Base-by-base conservation (phyloP, 2,329 filamentous ascomycete species). In the Apiospora rasikravindrae region DNA sequence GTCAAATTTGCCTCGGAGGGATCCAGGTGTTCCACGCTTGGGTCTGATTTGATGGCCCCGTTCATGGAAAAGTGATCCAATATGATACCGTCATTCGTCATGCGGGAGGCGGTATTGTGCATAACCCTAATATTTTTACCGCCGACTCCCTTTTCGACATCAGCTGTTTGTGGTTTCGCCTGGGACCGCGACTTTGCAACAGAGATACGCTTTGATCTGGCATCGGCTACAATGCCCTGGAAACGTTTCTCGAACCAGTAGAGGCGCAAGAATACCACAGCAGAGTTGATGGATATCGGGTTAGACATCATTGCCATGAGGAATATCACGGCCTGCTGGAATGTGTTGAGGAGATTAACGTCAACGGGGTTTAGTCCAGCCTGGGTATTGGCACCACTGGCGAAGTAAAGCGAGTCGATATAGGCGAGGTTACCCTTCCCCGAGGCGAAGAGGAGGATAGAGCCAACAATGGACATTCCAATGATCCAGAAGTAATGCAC, bases 161-260 rank as follows among this genome's bases (percentile, higher is more conserved):
- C 82, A 40, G 33, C 14, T 13, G 83, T 74, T 67, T 90, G 87
- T 11, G 79, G 75, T 47, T 80, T 81, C 2, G 84, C 78, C 72
- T 86, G 83, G 80, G 92, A 83, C 83, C 90, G 83, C 79, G 93
- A 84, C 85, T 91, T 85, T 82, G 87, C 84, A n/a, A 92, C 82
- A 47, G 88, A 92, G 70, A 88, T 87, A 70, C 95, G 90, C 70
- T 91, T 85, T 61, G 84, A 86, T 71, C 90, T 89, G 1, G 93
- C 91, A 77, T 97, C 93, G 45, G 87, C 88, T 19, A 93, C 95
- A 75, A 98, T 89, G 77, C 93, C 88, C 80, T 97, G 93, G 80
- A 99, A 98, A 10, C 95, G 90, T 82, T 97, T 98, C 83, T 99
- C 95, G 80, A 99, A 99, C 96, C 96, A 99, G 83, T 98, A 98